A percentile compares a stretch with the other conserved stretches of the same genome.
Evolutionary conservation across 768 basidiomycete genomes (phyloP).

Genomic region (Suillus variegatus): DNA sequence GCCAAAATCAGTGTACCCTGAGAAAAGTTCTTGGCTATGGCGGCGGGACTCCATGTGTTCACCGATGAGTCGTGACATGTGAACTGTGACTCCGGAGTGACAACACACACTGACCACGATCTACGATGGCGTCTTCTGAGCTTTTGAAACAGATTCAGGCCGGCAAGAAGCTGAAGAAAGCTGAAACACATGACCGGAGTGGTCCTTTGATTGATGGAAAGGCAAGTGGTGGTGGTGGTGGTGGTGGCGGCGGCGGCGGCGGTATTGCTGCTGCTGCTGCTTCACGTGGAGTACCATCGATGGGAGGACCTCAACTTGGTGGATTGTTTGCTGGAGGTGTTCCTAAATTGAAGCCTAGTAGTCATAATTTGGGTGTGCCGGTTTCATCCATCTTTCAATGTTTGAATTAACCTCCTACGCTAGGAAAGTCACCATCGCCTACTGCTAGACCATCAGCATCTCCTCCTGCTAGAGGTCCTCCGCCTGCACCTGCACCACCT

Average conservation of each 20-base stretch:
- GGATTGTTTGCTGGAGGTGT: conserved; percentile 89
- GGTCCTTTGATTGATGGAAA: conserved; percentile 56
- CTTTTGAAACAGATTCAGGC: conserved; percentile 81
- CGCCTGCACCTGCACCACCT: conserved; percentile 39
- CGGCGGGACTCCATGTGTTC: too few species aligned
- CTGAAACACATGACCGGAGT: conserved; percentile 82
- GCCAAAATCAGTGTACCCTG: too few species aligned
- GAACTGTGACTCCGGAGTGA: not conserved
- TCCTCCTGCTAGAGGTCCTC: conserved; percentile 31
- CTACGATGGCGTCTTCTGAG: conserved; percentile 69
- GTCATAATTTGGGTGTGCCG: conserved; percentile 47
- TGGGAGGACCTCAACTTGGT: conserved; percentile 73
- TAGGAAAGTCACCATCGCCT: conserved; percentile 63
- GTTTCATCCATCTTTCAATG: conserved; percentile 15
- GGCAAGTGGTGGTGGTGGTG: conserved; percentile 30
- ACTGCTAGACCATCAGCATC: conserved; percentile 6
- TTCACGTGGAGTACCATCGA: conserved; percentile 20
- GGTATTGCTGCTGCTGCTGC: conserved; percentile 38
- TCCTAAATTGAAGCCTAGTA: conserved; percentile 78
- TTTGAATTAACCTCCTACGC: conserved; percentile 41
- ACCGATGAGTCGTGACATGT: not conserved
- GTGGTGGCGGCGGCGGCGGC: conserved; percentile 39
- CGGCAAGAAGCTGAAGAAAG: conserved; percentile 80
- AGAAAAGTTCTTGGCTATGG: too few species aligned
- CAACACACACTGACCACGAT: conserved; percentile 3